These are phyloP conservation scores for Dichomitus squalens DNA, from an alignment of 1,284 basidiomycete genomes.

Conservation along the genomic window DNA sequence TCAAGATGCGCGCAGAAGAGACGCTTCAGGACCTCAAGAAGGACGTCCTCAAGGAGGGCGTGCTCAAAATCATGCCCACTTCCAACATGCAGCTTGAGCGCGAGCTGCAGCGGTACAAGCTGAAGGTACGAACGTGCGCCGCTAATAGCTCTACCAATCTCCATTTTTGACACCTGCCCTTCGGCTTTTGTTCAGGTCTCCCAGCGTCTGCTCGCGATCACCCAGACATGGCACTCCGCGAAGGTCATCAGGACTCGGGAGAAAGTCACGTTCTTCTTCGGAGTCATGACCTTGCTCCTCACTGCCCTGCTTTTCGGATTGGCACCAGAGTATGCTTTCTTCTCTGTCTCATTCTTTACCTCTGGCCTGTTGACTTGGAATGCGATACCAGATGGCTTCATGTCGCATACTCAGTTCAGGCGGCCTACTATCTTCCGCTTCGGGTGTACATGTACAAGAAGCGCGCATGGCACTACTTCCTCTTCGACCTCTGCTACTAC, in stretches of 20 bases:
- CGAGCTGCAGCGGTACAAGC: constrained; percentile 81
- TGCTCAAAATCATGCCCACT: constrained; percentile 67
- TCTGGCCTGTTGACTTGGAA: constrained; percentile 1
- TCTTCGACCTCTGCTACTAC: constrained; percentile 93
- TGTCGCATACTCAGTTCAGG: constrained; percentile 76
- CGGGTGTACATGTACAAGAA: constrained; percentile 86
- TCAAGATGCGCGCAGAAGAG: constrained; percentile 79
- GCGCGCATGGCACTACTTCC: constrained; percentile 90
- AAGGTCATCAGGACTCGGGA: constrained; percentile 91
- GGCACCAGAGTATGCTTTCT: constrained; percentile 72
- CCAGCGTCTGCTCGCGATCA: constrained; percentile 69
- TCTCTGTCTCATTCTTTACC: constrained; percentile 21
- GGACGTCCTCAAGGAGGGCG: constrained; percentile 33
- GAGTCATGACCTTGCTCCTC: constrained; percentile 85
- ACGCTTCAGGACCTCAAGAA: constrained; percentile 46
- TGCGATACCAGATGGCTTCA: constrained; percentile 66
- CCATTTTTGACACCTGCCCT: background rate
- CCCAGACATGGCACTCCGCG: constrained; percentile 84
- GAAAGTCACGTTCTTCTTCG: constrained; percentile 89
- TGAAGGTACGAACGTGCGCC: constrained; percentile 47
- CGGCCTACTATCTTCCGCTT: constrained; percentile 76
- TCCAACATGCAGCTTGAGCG: constrained; percentile 82
- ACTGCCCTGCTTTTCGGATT: constrained; percentile 84
- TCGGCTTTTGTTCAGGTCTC: constrained; percentile 58
- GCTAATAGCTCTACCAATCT: background rate